Percentiles rank a stretch among this genome's conserved stretches.
Evolutionary conservation across 2,329 filamentous ascomycete species (phyloP).

Genomic region (Fusarium humuli): DNA sequence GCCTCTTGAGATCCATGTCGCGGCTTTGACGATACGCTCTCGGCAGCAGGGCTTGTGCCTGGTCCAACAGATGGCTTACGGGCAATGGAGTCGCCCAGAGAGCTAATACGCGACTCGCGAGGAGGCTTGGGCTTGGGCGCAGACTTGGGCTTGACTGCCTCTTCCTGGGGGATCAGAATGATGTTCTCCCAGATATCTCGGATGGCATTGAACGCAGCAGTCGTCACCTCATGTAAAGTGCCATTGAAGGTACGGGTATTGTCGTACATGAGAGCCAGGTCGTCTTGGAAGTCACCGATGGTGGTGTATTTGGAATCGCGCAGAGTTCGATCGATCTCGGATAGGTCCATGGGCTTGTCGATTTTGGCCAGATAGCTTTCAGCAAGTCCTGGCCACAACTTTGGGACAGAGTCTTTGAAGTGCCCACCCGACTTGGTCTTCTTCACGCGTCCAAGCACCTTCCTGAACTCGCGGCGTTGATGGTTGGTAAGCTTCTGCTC

Average conservation of each 20-base stretch:
- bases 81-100: conserved; percentile 41
- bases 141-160: conserved; percentile 69
- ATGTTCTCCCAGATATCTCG: conserved; percentile 64
- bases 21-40: conserved; percentile 37
- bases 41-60: conserved; percentile 46
- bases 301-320: conserved; percentile 75
- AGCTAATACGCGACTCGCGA: conserved; percentile 50
- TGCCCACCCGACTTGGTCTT: conserved; percentile 84
- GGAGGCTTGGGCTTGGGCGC: conserved; percentile 55
- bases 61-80: conserved; percentile 50
- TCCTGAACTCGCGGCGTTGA: conserved; percentile 72
- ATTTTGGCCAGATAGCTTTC: conserved; percentile 77
- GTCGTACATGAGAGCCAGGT: conserved; percentile 80
- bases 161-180: conserved; percentile 59
- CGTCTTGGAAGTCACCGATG: conserved; percentile 78
- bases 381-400: conserved; percentile 79
- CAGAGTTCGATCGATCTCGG: conserved; percentile 82
- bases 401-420: conserved; percentile 83
- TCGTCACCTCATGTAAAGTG: conserved; percentile 76
- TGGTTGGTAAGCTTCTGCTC: conserved; percentile 65
- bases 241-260: conserved; percentile 91
- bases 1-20: conserved; percentile 34
- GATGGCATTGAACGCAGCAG: conserved; percentile 65
- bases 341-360: conserved; percentile 84
- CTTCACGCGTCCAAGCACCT: conserved; percentile 79